Evolutionary conservation across 2,329 filamentous ascomycete genomes (phyloP).

Genomic region (Diaporthe longicolla): DNA sequence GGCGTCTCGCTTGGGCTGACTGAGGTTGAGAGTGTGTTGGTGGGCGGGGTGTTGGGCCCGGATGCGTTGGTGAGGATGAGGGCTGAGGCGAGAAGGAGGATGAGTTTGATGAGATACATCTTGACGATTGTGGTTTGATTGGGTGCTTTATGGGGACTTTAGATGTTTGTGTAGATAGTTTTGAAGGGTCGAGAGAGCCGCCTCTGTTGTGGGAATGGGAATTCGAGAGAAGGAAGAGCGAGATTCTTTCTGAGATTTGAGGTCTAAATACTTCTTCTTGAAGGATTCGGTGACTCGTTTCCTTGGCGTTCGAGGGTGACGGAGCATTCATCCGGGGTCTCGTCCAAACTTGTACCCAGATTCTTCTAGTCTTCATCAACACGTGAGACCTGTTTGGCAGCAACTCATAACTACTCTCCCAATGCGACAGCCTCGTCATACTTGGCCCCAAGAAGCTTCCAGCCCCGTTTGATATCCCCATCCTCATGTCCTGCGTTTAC

Average conservation of each 20-base stretch:
- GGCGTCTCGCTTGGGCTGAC: neutral
- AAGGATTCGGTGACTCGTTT: neutral
- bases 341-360: neutral
- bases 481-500: constrained; percentile 7
- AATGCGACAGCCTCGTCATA: constrained; percentile 19
- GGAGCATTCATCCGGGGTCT: too few species aligned
- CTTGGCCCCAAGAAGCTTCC: constrained; percentile 24
- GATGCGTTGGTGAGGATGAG: neutral
- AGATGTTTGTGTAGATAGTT: neutral
- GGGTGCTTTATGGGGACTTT: neutral
- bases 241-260: neutral
- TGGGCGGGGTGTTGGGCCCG: neutral
- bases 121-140: neutral
- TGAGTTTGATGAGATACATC: neutral
- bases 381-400: neutral
- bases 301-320: too few species aligned
- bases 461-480: neutral
- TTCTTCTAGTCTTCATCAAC: neutral
- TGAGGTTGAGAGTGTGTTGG: neutral
- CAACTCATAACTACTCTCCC: neutral
- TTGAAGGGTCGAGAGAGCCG: neutral
- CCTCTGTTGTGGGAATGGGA: neutral
- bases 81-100: neutral
- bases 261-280: neutral
- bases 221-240: neutral